Evolutionary conservation across 768 basidiomycete genomes (phyloP), one percentile per base, ranked within the genome.

Genomic region (Coprinellus aureogranulatus): DNA sequence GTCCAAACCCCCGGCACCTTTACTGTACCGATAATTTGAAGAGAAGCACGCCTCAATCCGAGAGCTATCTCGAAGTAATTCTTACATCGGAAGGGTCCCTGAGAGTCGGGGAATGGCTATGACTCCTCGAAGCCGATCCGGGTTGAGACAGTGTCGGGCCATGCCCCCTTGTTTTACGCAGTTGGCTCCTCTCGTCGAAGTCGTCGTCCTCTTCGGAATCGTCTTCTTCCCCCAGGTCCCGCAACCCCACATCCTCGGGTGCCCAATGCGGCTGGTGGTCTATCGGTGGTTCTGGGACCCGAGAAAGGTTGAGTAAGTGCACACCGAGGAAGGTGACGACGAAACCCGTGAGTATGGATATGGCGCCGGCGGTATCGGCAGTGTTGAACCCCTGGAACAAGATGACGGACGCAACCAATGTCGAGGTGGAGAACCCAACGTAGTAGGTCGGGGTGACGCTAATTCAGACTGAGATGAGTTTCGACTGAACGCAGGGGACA

Each of bases 381-480:
- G 93, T 98, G 75, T 98, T 94, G 79, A 98, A 90, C 0, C 97
- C 97, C 77, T 94, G 90, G 82, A 98, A 98, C 60, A 99, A 83
- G 65, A 99, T 96, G 59, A 97, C 82, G 59, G 94, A 97, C 0
- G 97, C 94, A 42, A 97, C 79, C 67, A 96, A 89, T 47, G 95
- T 98, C 4, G 89, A 88, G 2, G 91, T 90, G 18, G 93, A 92
- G 77, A 99, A 99, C 70, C 92, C 89, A 71, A 98, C 96, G 67
- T 94, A 98, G 75, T 98, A 98, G 78, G 97, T 89, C 0, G 95
- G 96, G 70, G 98, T 98, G 53, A 98, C 95, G 50, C 94, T 96
- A 31, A 18, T 30, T n/a, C n/a, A n/a, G n/a, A n/a, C n/a, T n/a
- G n/a, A n/a, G n/a, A n/a, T n/a, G n/a, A n/a, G n/a, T n/a, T n/a